Evolutionary conservation across 108 stramenopile species (phyloP).

Genomic region (Nitzschia sp.): DNA sequence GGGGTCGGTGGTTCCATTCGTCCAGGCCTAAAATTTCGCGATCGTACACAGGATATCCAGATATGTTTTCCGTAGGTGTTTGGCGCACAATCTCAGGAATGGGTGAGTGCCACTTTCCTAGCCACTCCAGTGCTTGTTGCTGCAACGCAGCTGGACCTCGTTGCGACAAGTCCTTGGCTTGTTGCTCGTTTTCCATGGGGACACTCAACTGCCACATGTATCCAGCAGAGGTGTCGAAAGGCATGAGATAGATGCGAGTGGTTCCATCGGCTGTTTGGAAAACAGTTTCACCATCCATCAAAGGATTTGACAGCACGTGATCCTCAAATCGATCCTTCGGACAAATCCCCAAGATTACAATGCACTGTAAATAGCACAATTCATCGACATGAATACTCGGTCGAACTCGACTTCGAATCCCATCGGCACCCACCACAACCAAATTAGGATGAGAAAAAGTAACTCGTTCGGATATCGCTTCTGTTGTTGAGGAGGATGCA

Average conservation of each 20-base stretch:
- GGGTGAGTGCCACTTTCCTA: constrained; percentile 67
- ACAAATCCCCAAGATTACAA: constrained; percentile 82
- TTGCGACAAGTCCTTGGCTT: constrained; percentile 47
- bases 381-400: constrained; percentile 44
- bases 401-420: constrained; percentile 78
- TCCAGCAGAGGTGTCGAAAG: constrained; percentile 49
- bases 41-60: constrained; percentile 88
- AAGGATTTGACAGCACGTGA: neutral
- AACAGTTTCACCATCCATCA: constrained; percentile 74
- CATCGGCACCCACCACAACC: constrained; percentile 89
- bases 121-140: constrained; percentile 57
- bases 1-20: neutral
- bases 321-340: constrained; percentile 22
- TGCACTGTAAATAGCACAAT: constrained; percentile 70
- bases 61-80: constrained; percentile 60
- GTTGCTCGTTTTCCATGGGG: constrained; percentile 55
- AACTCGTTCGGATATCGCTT: constrained; percentile 35
- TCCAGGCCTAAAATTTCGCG: constrained; percentile 39
- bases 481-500: constrained; percentile 21
- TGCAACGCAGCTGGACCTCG: constrained; percentile 54
- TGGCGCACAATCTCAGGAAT: constrained; percentile 52
- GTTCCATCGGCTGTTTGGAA: constrained; percentile 84
- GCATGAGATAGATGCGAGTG: constrained; percentile 84
- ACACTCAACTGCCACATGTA: constrained; percentile 90
- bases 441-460: neutral